Evolutionary conservation across 2,329 filamentous ascomycete genomes (phyloP), one percentile per base, ranked within the genome.

Genomic region (Beauveria brongniartii): DNA sequence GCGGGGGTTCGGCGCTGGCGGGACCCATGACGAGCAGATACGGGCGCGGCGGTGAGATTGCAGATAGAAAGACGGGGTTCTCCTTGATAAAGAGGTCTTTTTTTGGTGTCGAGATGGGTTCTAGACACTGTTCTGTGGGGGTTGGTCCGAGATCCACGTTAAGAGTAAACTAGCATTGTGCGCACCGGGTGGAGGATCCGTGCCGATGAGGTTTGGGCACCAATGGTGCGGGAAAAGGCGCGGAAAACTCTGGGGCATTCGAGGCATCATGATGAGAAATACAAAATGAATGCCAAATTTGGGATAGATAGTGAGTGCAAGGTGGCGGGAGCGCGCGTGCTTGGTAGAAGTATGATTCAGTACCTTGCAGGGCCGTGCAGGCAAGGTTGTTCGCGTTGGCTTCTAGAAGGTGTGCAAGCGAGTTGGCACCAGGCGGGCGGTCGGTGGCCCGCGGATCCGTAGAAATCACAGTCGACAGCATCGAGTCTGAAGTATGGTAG

Each of bases 51-150:
- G 52, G 52, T 55, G 52, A 44, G 40, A 30, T 55, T 12, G 16
- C 40, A 43, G 16, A 16, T 30, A 16, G 52, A 43, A 37, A 37
- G 12, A 37, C 34, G 12, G 34, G 34, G 34, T 37, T 37, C 12
- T 37, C 12, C 34, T 37, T 37, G 40, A 43, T 43, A 43, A 10
- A 24, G 20, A 14, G 18, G 8, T 22, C 6, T 47, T 28, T 47
- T 26, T 55, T 41, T 41, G 18, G 43, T 48, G 28, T 47, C 28
- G 28, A 26, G 8, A 37, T 18, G 20, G 16, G 48, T 57, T 57
- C 55, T 57, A 57, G 55, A 44, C 55, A 48, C 20, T 10, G 20
- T 7, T 40, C 40, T 47, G 55, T 57, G 55, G 55, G 48, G 55
- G 24, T 48, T 24, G 28, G 1, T n/a, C 12, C 20, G 30, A 57